Conservation (phyloP, 2,329 filamentous ascomycete genomes). For the Verticillium alfalfae region DNA sequence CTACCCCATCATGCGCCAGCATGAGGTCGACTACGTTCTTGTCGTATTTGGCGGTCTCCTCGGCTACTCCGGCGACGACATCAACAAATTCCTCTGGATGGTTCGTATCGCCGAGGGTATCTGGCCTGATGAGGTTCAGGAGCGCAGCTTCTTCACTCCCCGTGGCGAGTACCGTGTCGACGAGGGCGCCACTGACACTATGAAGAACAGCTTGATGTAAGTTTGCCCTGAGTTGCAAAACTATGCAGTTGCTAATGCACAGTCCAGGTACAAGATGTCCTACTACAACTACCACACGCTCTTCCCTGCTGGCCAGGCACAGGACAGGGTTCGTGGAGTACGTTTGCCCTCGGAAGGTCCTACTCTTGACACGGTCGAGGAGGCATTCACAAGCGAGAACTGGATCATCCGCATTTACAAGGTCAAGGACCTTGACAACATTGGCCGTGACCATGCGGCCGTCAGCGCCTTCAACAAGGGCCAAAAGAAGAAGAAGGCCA, state of each 20-base stretch:
- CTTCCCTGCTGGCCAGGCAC: constrained; percentile 86
- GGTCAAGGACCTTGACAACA: constrained; percentile 97
- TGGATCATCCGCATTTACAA: constrained; percentile 99
- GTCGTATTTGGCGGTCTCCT: constrained; percentile 94
- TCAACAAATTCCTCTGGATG: constrained; percentile 99
- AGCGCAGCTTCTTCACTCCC: constrained; percentile 90
- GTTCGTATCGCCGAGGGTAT: constrained; percentile 98
- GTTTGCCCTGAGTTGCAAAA: constrained; percentile 23
- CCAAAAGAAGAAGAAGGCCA: constrained; percentile 75
- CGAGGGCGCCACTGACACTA: constrained; percentile 85
- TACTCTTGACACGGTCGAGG: constrained; percentile 81
- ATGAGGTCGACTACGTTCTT: constrained; percentile 98
- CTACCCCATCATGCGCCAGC: constrained; percentile 96
- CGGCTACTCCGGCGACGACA: constrained; percentile 96
- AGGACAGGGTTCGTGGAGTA: constrained; percentile 80
- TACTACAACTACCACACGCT: constrained; percentile 96
- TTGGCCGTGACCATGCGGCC: constrained; percentile 78
- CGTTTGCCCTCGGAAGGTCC: constrained; percentile 80
- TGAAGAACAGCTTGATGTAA: constrained; percentile 99
- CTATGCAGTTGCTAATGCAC: background rate
- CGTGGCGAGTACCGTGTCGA: constrained; percentile 95
- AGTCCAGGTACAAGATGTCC: constrained; percentile 95
- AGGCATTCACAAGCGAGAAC: constrained; percentile 98
- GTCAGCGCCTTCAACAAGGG: constrained; percentile 69
- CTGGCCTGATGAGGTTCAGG: constrained; percentile 98